Evolutionary conservation across 768 basidiomycete species (phyloP).

Genomic region (Tricholoma flavovirens): DNA sequence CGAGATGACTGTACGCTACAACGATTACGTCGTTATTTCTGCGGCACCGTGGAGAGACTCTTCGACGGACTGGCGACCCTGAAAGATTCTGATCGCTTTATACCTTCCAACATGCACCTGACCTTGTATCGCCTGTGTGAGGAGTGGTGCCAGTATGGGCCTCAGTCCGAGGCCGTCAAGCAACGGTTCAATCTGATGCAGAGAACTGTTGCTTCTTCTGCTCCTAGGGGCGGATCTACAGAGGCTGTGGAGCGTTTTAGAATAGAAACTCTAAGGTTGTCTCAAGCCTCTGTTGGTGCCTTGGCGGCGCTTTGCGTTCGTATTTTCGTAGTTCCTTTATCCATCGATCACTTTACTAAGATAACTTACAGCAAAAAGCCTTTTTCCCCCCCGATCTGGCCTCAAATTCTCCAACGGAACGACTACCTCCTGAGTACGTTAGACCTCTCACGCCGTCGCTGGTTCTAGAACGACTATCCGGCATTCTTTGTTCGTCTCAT

Average conservation of each 20-base stretch:
- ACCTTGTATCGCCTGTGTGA: constrained; percentile 81
- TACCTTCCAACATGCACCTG: constrained; percentile 69
- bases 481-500: constrained; percentile 62
- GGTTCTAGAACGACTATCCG: constrained; percentile 60
- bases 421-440: constrained; percentile 39
- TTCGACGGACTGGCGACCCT: constrained; percentile 70
- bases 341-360: constrained; percentile 1
- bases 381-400: constrained; percentile 60
- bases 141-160: constrained; percentile 89
- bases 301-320: constrained; percentile 84
- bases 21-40: constrained; percentile 83
- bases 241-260: constrained; percentile 56
- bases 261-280: constrained; percentile 65
- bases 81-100: constrained; percentile 71
- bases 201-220: constrained; percentile 53
- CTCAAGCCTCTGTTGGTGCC: constrained; percentile 80
- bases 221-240: constrained; percentile 45
- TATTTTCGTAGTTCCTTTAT: constrained; percentile 14
- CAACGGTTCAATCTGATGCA: constrained; percentile 70
- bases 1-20: constrained; percentile 76
- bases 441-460: constrained; percentile 48
- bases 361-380: constrained; percentile 58
- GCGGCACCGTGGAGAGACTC: constrained; percentile 80
- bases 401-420: constrained; percentile 61
- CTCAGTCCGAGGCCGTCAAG: constrained; percentile 65